Base-by-base conservation (phyloP, 73 alveolate genomes). In the Uronychia setigera region DNA sequence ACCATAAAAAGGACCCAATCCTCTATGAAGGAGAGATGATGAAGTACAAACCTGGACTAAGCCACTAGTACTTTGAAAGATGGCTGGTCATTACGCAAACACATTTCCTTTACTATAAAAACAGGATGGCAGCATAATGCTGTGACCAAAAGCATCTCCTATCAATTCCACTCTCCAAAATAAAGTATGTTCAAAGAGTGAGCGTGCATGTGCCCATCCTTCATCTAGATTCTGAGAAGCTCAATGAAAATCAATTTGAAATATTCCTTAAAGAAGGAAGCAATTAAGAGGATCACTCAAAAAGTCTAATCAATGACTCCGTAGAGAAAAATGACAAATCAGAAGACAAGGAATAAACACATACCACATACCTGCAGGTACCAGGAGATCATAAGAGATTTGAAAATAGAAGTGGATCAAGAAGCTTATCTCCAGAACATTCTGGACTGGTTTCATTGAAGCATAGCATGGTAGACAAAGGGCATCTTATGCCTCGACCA, bases 11-110 rank as follows among this genome's bases (percentile, higher is more conserved):
- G n/a, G 67, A 46, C 67, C 5, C 19, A 5, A 5, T 19, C n/a
- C 19, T 85, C 29, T 85, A 27, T 46, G 92, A 85, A 78, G 67
- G 87, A 14, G 76, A 79, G 25, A 59, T 85, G 34, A 29, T 85
- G 75, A 85, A 85, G 46, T 85, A 85, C 59, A 85, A 85, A 57
- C 92, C 92, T 5, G 92, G 92, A 1, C 82, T 79, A 13, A 79
- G 81, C 33, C 74, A 78, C 35, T 34, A 85, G 59, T 85, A 58
- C 77, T 60, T 78, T 78, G 31, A 82, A 0, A 85, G 92, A 34
- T 85, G 81, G 83, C 57, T 77, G 77, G 29, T 60, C 32, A 59
- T 85, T 9, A 85, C 92, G 1, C 46, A 85, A 32, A 28, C 81
- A 30, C 86, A 85, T 29, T 85, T 85, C 76, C n/a, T 58, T 30